Evolutionary conservation across 225 moss, liverwort and hornwort genomes (phyloP).

Genomic region (Polytrichum commune): DNA sequence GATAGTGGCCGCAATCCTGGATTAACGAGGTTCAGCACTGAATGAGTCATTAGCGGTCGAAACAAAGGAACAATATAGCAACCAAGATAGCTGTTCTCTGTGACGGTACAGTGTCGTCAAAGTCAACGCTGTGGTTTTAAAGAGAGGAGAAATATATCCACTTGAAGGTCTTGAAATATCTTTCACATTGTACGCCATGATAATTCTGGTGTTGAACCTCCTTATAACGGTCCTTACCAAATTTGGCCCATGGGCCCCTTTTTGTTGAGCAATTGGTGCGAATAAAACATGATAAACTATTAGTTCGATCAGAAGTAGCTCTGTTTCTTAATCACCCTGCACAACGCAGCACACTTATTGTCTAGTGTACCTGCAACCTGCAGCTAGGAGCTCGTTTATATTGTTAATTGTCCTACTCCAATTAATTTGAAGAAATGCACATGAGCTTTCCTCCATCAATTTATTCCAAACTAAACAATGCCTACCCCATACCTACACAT

Average conservation of each 20-base stretch:
- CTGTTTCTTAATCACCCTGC: not conserved
- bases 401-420: too few species aligned
- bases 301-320: not conserved
- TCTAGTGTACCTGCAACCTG: too few species aligned
- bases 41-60: not conserved
- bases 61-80: not conserved
- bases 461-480: too few species aligned
- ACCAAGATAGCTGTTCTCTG: too few species aligned
- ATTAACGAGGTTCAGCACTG: not conserved
- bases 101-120: too few species aligned
- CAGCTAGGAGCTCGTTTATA: too few species aligned
- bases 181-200: not conserved
- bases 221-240: conserved; percentile 26
- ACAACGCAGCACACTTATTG: too few species aligned
- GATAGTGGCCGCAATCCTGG: conserved; percentile 61
- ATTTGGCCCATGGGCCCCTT: conserved; percentile 62
- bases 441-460: too few species aligned
- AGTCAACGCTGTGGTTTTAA: too few species aligned
- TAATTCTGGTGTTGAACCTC: not conserved
- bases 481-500: too few species aligned
- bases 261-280: conserved; percentile 52
- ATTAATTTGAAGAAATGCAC: too few species aligned
- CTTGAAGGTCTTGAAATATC: not conserved
- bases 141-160: too few species aligned
- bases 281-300: conserved; percentile 44